Evolutionary conservation across 2,329 filamentous ascomycete genomes (phyloP).

Genomic region (Alternaria infectoria): DNA sequence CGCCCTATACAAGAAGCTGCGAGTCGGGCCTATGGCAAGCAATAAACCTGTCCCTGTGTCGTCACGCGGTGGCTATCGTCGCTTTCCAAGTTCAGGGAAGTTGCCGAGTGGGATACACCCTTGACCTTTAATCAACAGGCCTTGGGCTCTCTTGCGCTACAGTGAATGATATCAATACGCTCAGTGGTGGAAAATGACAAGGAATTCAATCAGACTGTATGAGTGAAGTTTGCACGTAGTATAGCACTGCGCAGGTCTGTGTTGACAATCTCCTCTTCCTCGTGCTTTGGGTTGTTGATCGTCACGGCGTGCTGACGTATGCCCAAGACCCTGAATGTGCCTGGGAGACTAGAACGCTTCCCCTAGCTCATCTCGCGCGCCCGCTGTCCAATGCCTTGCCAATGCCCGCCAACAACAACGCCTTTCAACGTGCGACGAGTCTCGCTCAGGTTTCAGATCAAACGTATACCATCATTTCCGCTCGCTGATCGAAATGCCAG

Average conservation of each 20-base stretch:
- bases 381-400: not conserved
- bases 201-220: not conserved
- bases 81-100: slow-evolving; percentile 8
- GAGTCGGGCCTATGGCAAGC: slow-evolving; percentile 11
- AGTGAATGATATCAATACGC: not conserved
- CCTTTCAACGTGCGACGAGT: not conserved
- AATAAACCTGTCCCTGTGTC: slow-evolving; percentile 9
- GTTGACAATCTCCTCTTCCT: slow-evolving; percentile 3
- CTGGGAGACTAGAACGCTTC: not conserved
- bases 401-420: not conserved
- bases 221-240: not conserved
- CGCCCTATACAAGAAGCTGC: slow-evolving; percentile 4
- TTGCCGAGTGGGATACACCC: slow-evolving; percentile 20
- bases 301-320: slow-evolving; percentile 17
- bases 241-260: not conserved
- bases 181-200: not conserved
- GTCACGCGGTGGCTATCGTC: slow-evolving; percentile 16
- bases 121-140: slow-evolving; percentile 4
- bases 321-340: slow-evolving; percentile 8
- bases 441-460: not conserved
- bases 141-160: not conserved
- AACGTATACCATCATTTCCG: not conserved
- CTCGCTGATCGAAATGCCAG: not conserved
- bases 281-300: slow-evolving; percentile 6
- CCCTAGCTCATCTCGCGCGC: not conserved